Conservation (phyloP, 768 basidiomycete genomes). For the Tubosaeta sp. region DNA sequence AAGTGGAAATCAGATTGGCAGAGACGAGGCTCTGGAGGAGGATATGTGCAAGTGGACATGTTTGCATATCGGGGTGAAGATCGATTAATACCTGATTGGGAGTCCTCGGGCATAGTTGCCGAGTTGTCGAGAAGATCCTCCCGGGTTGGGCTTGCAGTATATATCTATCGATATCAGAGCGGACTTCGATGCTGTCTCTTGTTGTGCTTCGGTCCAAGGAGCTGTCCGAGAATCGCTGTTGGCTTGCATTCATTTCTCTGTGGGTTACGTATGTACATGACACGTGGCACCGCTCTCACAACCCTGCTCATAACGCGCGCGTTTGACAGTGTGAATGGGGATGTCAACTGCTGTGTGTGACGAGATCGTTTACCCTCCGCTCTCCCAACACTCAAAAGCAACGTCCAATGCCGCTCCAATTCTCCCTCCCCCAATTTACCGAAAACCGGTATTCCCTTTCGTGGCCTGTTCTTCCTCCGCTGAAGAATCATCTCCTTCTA, state of each 20-base stretch:
- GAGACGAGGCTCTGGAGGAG: neutral
- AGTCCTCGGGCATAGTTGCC: neutral
- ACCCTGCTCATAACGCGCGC: neutral
- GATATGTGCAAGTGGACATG: neutral
- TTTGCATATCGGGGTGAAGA: neutral
- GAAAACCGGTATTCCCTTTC: slow-evolving; percentile 14
- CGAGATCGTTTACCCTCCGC: slow-evolving; percentile 13
- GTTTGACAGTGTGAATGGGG: neutral
- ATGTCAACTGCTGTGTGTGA: slow-evolving; percentile 26
- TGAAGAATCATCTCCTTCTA: slow-evolving; percentile 13
- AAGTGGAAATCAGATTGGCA: neutral
- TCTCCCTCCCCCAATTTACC: too few relatives aligned
- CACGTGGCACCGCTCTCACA: slow-evolving; percentile 24
- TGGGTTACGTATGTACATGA: neutral
- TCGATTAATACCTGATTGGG: neutral
- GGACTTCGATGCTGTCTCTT: neutral
- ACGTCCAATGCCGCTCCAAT: slow-evolving; percentile 5
- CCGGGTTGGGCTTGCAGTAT: neutral
- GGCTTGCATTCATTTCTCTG: neutral
- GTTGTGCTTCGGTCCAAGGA: neutral
- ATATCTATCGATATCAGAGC: neutral
- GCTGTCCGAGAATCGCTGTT: neutral
- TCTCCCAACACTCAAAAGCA: slow-evolving; percentile 17
- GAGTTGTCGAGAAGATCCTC: neutral
- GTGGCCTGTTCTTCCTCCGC: slow-evolving; percentile 14